Percentiles rank a stretch among this genome's conserved stretches.
These are phyloP conservation scores for Paxillus ammoniavirescens DNA, from an alignment of 768 basidiomycete genomes.

Conservation along the genomic window DNA sequence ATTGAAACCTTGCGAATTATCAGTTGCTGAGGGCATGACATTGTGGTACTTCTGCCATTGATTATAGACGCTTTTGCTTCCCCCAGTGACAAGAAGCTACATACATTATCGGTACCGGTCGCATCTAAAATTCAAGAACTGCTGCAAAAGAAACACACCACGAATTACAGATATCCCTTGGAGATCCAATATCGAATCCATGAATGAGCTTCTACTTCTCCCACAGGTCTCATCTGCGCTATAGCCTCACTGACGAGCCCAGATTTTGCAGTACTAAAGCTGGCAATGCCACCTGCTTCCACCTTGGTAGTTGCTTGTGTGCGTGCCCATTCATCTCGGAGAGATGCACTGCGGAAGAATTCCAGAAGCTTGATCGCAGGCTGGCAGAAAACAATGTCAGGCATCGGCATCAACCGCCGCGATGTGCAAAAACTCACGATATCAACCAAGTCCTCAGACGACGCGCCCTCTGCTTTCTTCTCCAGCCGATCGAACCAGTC, in stretches of 20 bases:
- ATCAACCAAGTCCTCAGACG: background rate
- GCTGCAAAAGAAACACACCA: background rate
- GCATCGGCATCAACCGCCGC: background rate
- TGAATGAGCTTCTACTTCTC: slow-evolving; percentile 8
- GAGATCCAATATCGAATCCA: slow-evolving; percentile 25
- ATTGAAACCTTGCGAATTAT: too few relatives aligned
- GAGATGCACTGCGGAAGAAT: slow-evolving; percentile 22
- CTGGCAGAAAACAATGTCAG: slow-evolving; percentile 8
- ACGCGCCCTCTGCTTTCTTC: slow-evolving; percentile 16
- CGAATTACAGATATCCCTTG: slow-evolving; percentile 9
- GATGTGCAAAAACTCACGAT: slow-evolving; percentile 5
- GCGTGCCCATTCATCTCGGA: background rate
- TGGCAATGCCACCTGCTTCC: slow-evolving; percentile 5
- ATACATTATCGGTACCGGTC: too few relatives aligned
- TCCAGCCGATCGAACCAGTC: slow-evolving; percentile 33
- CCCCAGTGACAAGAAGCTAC: too few relatives aligned
- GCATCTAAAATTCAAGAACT: too few relatives aligned
- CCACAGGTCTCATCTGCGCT: slow-evolving; percentile 10
- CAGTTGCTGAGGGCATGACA: too few relatives aligned
- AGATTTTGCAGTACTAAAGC: slow-evolving; percentile 10
- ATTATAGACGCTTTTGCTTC: too few relatives aligned
- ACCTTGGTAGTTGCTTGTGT: background rate
- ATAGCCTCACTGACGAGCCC: slow-evolving; percentile 12
- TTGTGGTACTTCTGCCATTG: too few relatives aligned
- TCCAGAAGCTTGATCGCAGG: slow-evolving; percentile 32